phyloP scores from a whole-genome alignment of 2,329 filamentous ascomycete genomes.

The Tricladium varicosporioides region DNA sequence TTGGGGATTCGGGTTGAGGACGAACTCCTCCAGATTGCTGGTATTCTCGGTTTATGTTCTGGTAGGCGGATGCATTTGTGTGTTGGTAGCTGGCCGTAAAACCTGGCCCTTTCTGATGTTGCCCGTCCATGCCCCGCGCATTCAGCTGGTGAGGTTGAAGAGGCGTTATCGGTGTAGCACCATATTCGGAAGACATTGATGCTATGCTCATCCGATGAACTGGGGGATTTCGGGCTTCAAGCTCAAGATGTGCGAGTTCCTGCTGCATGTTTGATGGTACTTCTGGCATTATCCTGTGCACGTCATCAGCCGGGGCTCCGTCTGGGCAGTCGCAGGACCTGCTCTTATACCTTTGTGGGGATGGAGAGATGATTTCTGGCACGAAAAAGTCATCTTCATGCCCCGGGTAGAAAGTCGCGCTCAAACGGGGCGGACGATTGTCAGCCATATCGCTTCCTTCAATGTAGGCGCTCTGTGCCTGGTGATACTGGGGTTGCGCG shows the following conservation, averaged over 20 bases:
- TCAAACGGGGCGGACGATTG: slow-evolving; percentile 36
- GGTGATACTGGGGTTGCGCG: background rate
- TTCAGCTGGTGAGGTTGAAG: slow-evolving; percentile 16
- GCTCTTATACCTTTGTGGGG: slow-evolving; percentile 63
- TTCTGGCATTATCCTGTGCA: slow-evolving; percentile 86
- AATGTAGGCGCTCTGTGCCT: background rate
- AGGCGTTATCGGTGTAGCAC: background rate
- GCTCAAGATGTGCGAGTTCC: slow-evolving; percentile 86
- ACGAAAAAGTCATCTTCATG: slow-evolving; percentile 67
- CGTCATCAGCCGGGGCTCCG: slow-evolving; percentile 6
- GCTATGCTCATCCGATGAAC: slow-evolving; percentile 25
- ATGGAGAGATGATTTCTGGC: slow-evolving; percentile 66
- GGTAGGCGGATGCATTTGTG: slow-evolving; percentile 34
- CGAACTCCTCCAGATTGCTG: slow-evolving; percentile 9
- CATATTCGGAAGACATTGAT: slow-evolving; percentile 22
- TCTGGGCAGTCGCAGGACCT: background rate
- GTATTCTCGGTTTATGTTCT: slow-evolving; percentile 29
- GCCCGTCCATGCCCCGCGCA: background rate
- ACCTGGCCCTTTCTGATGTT: slow-evolving; percentile 16
- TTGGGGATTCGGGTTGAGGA: slow-evolving; percentile 50
- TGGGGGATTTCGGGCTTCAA: slow-evolving; percentile 60
- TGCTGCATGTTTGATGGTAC: slow-evolving; percentile 97
- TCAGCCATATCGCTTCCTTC: slow-evolving; percentile 12
- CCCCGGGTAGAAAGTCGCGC: slow-evolving; percentile 67
- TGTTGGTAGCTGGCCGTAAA: slow-evolving; percentile 34